Percentiles rank a stretch among this genome's conserved stretches.
Evolutionary conservation across 2,329 filamentous ascomycete genomes (phyloP).

Genomic region (Septoria petroselini): DNA sequence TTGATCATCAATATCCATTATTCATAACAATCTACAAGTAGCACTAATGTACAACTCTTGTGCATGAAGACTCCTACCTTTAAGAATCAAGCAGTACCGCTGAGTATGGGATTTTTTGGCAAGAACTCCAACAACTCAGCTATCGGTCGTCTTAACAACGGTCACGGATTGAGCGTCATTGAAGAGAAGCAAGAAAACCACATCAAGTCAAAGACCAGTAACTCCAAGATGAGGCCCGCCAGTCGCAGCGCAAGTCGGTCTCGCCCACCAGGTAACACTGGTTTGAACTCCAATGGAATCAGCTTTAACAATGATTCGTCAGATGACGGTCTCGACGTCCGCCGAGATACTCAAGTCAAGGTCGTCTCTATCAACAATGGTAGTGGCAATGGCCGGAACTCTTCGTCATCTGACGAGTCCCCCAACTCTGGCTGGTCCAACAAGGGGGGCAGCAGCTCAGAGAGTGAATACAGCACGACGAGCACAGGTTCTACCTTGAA

Average conservation of each 20-base stretch:
- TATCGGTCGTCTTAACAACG: slow-evolving; percentile 11
- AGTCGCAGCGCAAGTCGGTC: slow-evolving; percentile 20
- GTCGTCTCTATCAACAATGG: slow-evolving; percentile 21
- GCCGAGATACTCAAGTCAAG: slow-evolving; percentile 18
- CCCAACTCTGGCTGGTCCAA: slow-evolving; percentile 21
- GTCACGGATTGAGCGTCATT: slow-evolving; percentile 19
- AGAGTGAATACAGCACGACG: slow-evolving; percentile 21
- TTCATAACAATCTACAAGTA: slow-evolving; percentile 1
- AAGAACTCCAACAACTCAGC: slow-evolving; percentile 18
- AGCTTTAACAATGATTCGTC: slow-evolving; percentile 22
- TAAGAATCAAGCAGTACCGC: slow-evolving; percentile 24
- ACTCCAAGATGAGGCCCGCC: slow-evolving; percentile 15
- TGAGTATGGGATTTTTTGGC: slow-evolving; percentile 24
- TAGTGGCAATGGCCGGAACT: slow-evolving; percentile 9
- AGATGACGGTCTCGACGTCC: slow-evolving; percentile 18
- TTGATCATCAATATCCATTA: slow-evolving; percentile 2
- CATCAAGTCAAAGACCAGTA: slow-evolving; percentile 17
- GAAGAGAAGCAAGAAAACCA: slow-evolving; percentile 20
- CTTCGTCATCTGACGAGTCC: slow-evolving; percentile 21
- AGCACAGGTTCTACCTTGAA: slow-evolving; percentile 13
- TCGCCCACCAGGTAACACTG: slow-evolving; percentile 22
- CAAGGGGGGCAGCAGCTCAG: slow-evolving; percentile 20
- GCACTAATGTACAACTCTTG: slow-evolving; percentile 5
- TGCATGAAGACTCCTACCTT: slow-evolving; percentile 18
- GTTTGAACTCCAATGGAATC: slow-evolving; percentile 24